Evolutionary conservation across 192 early-diverging fungal species (phyloP), one percentile per base, ranked within the genome.

Genomic region (Coemansia sp.): DNA sequence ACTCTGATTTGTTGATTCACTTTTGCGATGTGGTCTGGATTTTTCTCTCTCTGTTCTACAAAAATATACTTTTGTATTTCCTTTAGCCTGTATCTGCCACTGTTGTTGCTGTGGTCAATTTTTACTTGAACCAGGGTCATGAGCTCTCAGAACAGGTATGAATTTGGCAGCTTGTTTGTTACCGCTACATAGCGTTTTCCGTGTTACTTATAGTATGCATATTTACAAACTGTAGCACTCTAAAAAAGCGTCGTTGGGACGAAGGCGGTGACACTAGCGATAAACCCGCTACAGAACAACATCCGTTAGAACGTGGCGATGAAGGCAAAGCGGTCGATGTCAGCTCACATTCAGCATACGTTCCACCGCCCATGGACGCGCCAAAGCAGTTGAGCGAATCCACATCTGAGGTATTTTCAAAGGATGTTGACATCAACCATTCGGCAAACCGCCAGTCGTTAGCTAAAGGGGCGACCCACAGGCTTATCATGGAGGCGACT

Each of bases 401-500:
- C 49, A 55, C 20, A 21, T 10, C 19, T 14, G 26, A 36, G 3
- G 22, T 28, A 5, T 91, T 91, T 49, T 60, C 81, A 2, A 69
- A 68, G 15, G 85, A 93, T 28, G 84, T 95, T 57, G 82, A 83
- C 47, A 96, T 96, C 64, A 96, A 96, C 72, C 84, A 91, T 53
- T 78, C 91, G 10, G 85, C 84, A 42, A 91, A 96, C 64, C 83
- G 92, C 23, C 93, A 93, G 68, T 60, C 85, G 22, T 74, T 96
- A 42, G 93, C 92, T 8, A 91, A 92, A 51, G 85, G 87, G 8
- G 75, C 86, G 0, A 89, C 90, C 5, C 93, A 94, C 72, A 69
- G 78, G 14, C 71, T 85, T 64, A 87, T 94, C 53, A 88, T 87
- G 60, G 86, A 91, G 23, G 89, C 90, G 25, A 91, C 93, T 17